phyloP scores from a whole-genome alignment of 2,329 filamentous ascomycete genomes.

The Fusarium sp. region DNA sequence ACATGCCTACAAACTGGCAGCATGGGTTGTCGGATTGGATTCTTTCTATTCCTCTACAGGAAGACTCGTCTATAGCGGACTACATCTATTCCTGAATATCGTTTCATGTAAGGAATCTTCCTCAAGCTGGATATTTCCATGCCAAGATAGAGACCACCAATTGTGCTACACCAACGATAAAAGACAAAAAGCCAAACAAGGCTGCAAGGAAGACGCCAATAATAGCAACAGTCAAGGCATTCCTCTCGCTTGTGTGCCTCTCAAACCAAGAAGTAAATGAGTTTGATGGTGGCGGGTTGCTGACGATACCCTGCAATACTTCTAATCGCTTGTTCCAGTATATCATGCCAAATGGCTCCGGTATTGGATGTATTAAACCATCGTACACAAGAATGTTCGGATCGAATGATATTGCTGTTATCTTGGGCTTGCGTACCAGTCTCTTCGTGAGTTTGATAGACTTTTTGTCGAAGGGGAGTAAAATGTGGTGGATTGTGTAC shows the following conservation, averaged over 20 bases:
- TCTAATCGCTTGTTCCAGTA: conserved; percentile 7
- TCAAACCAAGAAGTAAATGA: conserved; percentile 5
- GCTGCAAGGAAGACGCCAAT: conserved; percentile 4
- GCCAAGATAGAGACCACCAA: not conserved
- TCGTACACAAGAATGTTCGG: not conserved
- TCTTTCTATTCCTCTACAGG: too few relatives aligned
- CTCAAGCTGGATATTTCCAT: not conserved
- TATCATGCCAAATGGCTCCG: not conserved
- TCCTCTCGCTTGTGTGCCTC: not conserved
- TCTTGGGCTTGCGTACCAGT: not conserved
- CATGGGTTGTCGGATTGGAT: too few relatives aligned
- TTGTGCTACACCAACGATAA: conserved; percentile 7
- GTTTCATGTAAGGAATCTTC: too few relatives aligned
- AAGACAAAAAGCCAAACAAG: conserved; percentile 6
- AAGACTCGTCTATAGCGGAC: too few relatives aligned
- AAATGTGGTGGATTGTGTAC: not conserved
- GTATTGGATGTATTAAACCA: not conserved
- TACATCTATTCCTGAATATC: too few relatives aligned
- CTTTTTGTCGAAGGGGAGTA: not conserved
- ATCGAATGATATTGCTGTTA: not conserved
- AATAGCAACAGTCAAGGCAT: conserved; percentile 18
- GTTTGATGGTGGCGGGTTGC: not conserved
- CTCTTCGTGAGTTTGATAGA: not conserved
- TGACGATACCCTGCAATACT: not conserved
- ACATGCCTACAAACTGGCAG: too few relatives aligned